Base-by-base conservation (phyloP, 2,329 filamentous ascomycete species). In the Aureobasidium sp. region DNA sequence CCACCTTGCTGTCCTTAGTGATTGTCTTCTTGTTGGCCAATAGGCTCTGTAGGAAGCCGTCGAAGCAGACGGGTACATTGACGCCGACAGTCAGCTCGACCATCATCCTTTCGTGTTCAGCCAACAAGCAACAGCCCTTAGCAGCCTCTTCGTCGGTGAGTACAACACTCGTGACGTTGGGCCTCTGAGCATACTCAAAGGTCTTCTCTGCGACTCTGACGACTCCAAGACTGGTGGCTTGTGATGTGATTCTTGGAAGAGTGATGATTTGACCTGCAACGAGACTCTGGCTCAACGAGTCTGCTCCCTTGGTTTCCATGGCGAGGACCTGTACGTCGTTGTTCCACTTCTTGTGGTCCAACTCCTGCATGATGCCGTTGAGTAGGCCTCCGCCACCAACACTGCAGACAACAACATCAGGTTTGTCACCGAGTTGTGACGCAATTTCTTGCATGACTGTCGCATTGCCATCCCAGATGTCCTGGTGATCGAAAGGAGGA, bases 81-180 rank as follows among this genome's bases (percentile, higher is more conserved):
- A 93, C 91, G 0, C 92, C 92, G 71, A 93, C 96, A 0, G 91
- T 86, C 41, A 88, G 79, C 77, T 97, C 93, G 3, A 96, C 90
- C 62, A 96, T 78, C 61, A 93, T 77, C 30, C 88, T 78, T 67
- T 92, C 89, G 64, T 96, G 91, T 66, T 97, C 89, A 13, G 90
- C 87, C 64, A 97, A 86, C 32, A 84, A 79, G 68, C 88, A 85
- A 61, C 88, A 89, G 2, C 86, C 91, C 74, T 86, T 83, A n/a
- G 89, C 90, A 0, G 93, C 92, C 69, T 94, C 89, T 2, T 85
- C 85, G 68, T 95, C 90, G 2, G 79, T 80, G 10, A 94, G 78
- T 0, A 91, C 87, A 3, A 83, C 75, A 65, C 81, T 85, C 39
- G 79, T 78, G 29, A 88, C 82, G 45, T 78, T 59, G 3, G 57